Conservation (phyloP, 768 basidiomycete species). For the Auricularia cornea region DNA sequence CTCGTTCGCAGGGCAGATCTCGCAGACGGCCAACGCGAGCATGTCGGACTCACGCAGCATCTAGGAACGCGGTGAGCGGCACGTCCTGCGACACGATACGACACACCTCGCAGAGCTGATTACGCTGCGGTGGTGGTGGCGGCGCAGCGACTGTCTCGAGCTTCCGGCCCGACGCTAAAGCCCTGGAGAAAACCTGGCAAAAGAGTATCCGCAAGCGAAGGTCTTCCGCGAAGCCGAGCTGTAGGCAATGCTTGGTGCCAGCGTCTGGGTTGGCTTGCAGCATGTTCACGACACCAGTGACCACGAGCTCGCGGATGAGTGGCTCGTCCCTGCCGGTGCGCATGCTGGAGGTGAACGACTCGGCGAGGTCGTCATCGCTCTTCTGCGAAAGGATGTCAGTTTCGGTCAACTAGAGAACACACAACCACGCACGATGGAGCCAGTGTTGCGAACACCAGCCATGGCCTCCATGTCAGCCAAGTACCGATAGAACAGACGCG, state of each 20-base stretch:
- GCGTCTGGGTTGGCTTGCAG: conserved; percentile 79
- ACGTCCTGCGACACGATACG: conserved; percentile 1
- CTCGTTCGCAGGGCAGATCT: conserved; percentile 70
- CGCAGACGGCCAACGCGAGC: conserved; percentile 78
- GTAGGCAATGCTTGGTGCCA: conserved; percentile 81
- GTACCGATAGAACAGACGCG: conserved; percentile 74
- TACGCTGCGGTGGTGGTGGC: conserved; percentile 37
- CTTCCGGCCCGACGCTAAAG: conserved; percentile 70
- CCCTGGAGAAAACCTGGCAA: conserved; percentile 74
- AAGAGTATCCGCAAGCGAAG: conserved; percentile 67
- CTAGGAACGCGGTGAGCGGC: conserved; percentile 19
- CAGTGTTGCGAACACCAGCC: conserved; percentile 38
- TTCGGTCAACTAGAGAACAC: not conserved
- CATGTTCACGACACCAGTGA: conserved; percentile 72
- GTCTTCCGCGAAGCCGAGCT: conserved; percentile 69
- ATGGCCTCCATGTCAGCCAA: conserved; percentile 26
- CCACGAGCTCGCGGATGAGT: conserved; percentile 63
- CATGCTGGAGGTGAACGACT: not conserved
- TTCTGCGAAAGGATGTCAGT: not conserved
- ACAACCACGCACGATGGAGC: conserved; percentile 22
- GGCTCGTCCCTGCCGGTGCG: conserved; percentile 11
- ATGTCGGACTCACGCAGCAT: conserved; percentile 32
- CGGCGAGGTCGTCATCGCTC: not conserved
- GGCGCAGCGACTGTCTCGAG: conserved; percentile 56
- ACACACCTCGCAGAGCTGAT: conserved; percentile 52